These are phyloP conservation scores for Globisporangium sylvaticum DNA, from an alignment of 352 stramenopile species.

Conservation along the genomic window DNA sequence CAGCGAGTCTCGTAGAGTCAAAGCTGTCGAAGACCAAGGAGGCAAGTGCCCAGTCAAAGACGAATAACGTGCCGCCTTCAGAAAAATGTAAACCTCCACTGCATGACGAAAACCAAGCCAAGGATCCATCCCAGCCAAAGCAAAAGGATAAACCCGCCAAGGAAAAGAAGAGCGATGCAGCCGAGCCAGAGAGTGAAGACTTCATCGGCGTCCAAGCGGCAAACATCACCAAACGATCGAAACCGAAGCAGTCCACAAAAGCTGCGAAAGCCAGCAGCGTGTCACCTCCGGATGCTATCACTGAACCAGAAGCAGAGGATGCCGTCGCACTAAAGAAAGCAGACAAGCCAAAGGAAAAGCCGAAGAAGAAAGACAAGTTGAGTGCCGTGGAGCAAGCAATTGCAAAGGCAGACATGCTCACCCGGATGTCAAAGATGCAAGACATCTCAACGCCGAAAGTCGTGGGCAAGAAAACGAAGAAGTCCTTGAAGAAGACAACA, in stretches of 20 bases:
- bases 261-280: not conserved
- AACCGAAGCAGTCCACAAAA: conserved; percentile 6
- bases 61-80: not conserved
- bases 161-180: not conserved
- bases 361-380: conserved; percentile 26
- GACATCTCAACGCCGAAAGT: conserved; percentile 68
- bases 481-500: conserved; percentile 28
- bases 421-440: conserved; percentile 46
- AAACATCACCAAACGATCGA: conserved; percentile 18
- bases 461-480: conserved; percentile 46
- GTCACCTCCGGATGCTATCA: not conserved
- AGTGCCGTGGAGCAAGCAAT: conserved; percentile 39
- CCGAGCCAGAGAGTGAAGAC: conserved; percentile 13
- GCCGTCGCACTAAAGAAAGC: conserved; percentile 1
- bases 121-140: not conserved
- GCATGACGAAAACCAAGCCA: conserved; percentile 1
- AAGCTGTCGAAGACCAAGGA: conserved; percentile 13
- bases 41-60: not conserved
- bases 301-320: conserved; percentile 11
- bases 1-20: conserved; percentile 5
- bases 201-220: conserved; percentile 7
- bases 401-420: conserved; percentile 46
- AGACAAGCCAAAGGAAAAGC: conserved; percentile 10
- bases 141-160: not conserved
- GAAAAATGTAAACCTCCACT: not conserved